A percentile compares a stretch with the other conserved stretches of the same genome.
phyloP scores from a whole-genome alignment of 148 eudicot genomes.

The Persicaria tinctoria region DNA sequence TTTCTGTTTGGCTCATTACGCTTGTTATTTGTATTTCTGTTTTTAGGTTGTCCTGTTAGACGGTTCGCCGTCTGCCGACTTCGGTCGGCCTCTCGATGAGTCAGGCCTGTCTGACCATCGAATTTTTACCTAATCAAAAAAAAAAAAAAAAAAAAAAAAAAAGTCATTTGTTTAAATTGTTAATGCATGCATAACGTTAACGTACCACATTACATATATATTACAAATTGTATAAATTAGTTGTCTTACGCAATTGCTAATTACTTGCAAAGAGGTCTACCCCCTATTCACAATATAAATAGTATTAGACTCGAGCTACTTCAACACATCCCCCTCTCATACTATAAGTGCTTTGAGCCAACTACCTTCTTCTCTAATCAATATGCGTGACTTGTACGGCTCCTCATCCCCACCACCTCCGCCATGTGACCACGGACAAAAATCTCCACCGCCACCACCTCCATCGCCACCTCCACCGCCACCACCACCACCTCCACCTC shows the following conservation, averaged over 20 bases:
- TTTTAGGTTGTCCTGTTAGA: too few relatives aligned
- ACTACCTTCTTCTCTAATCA: background rate
- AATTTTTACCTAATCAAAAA: too few relatives aligned
- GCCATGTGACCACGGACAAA: background rate
- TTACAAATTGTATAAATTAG: background rate
- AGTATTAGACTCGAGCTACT: background rate
- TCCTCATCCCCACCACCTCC: background rate
- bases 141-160: too few relatives aligned
- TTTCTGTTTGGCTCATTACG: too few relatives aligned
- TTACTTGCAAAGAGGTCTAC: background rate
- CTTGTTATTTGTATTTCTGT: too few relatives aligned
- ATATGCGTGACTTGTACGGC: constrained; percentile 7
- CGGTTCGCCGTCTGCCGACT: too few relatives aligned
- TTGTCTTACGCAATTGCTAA: background rate
- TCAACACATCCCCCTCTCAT: background rate
- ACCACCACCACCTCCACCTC: background rate
- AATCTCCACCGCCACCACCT: background rate
- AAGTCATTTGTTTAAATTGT: too few relatives aligned
- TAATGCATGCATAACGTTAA: background rate
- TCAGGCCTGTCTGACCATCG: too few relatives aligned
- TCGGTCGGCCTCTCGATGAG: too few relatives aligned
- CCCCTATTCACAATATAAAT: background rate
- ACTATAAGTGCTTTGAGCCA: background rate
- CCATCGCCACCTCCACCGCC: background rate
- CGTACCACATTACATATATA: background rate